Evolutionary conservation across 148 eudicot species (phyloP).

Genomic region (Vaccinium myrtillus): DNA sequence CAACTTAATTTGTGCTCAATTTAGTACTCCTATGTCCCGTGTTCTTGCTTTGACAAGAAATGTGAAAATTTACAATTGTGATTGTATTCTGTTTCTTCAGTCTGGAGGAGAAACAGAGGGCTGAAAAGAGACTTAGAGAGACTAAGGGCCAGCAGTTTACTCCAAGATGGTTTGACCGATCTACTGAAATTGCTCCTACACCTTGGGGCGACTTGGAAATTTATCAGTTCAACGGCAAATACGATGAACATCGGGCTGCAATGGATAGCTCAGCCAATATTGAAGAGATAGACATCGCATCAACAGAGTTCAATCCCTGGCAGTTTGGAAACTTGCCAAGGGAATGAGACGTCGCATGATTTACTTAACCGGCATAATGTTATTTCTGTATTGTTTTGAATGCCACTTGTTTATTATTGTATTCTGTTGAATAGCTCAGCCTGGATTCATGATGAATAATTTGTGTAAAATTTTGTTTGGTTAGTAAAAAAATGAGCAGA

Average conservation of each 20-base stretch:
- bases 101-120: slow-evolving; percentile 76
- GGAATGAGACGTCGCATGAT: slow-evolving; percentile 30
- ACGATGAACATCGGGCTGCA: slow-evolving; percentile 45
- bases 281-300: slow-evolving; percentile 39
- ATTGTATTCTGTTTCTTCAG: slow-evolving; percentile 25
- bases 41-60: background rate
- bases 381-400: background rate
- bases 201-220: slow-evolving; percentile 90
- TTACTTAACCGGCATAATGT: background rate
- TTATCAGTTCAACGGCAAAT: slow-evolving; percentile 69
- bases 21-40: background rate
- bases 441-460: background rate
- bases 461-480: background rate
- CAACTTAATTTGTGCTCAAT: background rate
- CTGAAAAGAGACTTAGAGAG: slow-evolving; percentile 68
- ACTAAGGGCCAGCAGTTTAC: slow-evolving; percentile 52
- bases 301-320: slow-evolving; percentile 78
- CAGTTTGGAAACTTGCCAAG: slow-evolving; percentile 49
- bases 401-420: background rate
- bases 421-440: background rate
- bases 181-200: slow-evolving; percentile 54
- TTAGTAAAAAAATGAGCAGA: no score
- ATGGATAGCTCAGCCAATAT: slow-evolving; percentile 35
- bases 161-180: slow-evolving; percentile 64
- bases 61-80: background rate